phyloP scores from a whole-genome alignment of 192 early-diverging fungal species.

The Linnemannia hyalina region DNA sequence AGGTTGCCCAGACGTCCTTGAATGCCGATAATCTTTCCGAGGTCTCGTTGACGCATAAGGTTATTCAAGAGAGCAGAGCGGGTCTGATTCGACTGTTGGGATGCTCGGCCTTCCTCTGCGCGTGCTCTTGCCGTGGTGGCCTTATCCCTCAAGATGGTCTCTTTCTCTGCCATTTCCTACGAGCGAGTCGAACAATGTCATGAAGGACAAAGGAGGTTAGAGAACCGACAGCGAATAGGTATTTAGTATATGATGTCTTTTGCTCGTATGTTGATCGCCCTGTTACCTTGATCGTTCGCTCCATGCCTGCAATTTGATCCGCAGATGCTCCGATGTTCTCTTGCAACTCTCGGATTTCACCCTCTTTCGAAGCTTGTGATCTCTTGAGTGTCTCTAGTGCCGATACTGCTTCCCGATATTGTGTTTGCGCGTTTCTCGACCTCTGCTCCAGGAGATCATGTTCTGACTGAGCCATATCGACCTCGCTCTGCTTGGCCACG shows the following conservation, averaged over 20 bases:
- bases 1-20: conserved; percentile 93
- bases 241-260: background rate
- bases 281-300: conserved; percentile 51
- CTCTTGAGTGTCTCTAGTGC: conserved; percentile 45
- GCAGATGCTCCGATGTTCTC: conserved; percentile 41
- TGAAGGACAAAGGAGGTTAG: background rate
- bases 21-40: conserved; percentile 82
- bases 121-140: conserved; percentile 66
- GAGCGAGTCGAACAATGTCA: background rate
- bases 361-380: conserved; percentile 53
- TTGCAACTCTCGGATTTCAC: conserved; percentile 63
- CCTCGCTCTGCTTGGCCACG: conserved; percentile 74
- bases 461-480: conserved; percentile 89
- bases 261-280: background rate
- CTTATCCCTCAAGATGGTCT: conserved; percentile 27
- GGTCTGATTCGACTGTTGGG: conserved; percentile 73
- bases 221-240: background rate
- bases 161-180: conserved; percentile 37
- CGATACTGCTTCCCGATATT: conserved; percentile 73
- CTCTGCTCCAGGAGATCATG: conserved; percentile 79
- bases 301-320: conserved; percentile 46
- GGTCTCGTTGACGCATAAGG: conserved; percentile 77
- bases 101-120: conserved; percentile 77
- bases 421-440: conserved; percentile 61
- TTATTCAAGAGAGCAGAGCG: conserved; percentile 77